A percentile compares a stretch with the other conserved stretches of the same genome.
Conservation (phyloP, 2,329 filamentous ascomycete species). For the Rachicladosporium sp. region DNA sequence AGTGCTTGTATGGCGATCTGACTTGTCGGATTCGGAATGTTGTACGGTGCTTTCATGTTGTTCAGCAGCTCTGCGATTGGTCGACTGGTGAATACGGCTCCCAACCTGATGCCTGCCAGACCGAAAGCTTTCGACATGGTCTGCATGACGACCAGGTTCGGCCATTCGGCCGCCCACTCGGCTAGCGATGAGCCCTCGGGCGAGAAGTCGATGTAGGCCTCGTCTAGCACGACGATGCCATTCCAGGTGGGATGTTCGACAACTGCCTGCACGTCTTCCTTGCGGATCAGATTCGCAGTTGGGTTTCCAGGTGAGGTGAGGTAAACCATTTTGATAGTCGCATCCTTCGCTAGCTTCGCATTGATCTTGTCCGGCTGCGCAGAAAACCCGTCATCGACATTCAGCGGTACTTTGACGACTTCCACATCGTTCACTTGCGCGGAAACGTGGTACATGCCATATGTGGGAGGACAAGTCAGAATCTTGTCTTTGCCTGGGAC, state of each 20-base stretch:
- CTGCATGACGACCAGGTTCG: conserved; percentile 95
- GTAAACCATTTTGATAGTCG: conserved; percentile 74
- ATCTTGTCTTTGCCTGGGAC: conserved; percentile 77
- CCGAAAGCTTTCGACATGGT: conserved; percentile 97
- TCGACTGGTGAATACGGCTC: conserved; percentile 66
- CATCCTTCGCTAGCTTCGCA: conserved; percentile 49
- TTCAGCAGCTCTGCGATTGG: conserved; percentile 73
- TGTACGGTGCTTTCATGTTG: conserved; percentile 91
- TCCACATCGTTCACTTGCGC: conserved; percentile 87
- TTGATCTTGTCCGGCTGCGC: conserved; percentile 61
- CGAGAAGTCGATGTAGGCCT: conserved; percentile 94
- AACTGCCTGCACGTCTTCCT: conserved; percentile 59
- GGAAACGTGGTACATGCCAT: conserved; percentile 95
- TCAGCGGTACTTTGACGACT: conserved; percentile 75
- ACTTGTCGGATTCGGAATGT: conserved; percentile 79
- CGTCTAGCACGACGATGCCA: conserved; percentile 82
- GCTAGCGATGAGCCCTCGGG: conserved; percentile 68
- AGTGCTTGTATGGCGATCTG: conserved; percentile 67
- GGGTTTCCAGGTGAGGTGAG: conserved; percentile 94
- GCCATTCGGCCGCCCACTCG: conserved; percentile 83
- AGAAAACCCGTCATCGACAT: conserved; percentile 57
- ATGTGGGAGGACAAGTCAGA: conserved; percentile 88
- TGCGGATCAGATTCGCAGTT: conserved; percentile 66
- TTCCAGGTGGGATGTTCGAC: conserved; percentile 89
- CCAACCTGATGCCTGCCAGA: conserved; percentile 82